Evolutionary conservation across 768 basidiomycete genomes (phyloP).

Genomic region (Collybia sp.): DNA sequence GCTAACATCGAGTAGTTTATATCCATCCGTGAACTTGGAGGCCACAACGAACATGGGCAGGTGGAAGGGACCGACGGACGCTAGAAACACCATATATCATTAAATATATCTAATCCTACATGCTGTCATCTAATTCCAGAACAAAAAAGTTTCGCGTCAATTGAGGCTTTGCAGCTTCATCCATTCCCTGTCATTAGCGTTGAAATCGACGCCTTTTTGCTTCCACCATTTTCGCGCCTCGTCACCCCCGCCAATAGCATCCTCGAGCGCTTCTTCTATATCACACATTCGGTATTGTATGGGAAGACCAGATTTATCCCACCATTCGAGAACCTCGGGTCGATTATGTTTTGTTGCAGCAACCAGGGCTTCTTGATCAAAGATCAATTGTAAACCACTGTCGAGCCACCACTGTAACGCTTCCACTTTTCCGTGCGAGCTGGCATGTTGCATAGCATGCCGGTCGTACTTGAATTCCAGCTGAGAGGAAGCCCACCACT

Average conservation of each 20-base stretch:
- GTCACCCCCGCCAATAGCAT: slow-evolving; percentile 78
- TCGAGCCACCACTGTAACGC: slow-evolving; percentile 83
- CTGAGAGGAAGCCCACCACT: slow-evolving; percentile 82
- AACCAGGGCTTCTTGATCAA: slow-evolving; percentile 75
- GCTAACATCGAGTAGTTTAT: too few relatives aligned
- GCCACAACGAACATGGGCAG: too few relatives aligned
- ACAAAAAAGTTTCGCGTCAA: slow-evolving; percentile 26
- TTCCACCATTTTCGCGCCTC: slow-evolving; percentile 79
- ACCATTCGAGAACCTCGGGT: slow-evolving; percentile 84
- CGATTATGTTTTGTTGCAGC: slow-evolving; percentile 81
- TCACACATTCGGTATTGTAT: slow-evolving; percentile 90
- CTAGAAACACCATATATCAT: too few relatives aligned
- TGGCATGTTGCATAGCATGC: slow-evolving; percentile 72
- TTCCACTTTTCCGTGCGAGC: slow-evolving; percentile 74
- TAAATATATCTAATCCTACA: not conserved
- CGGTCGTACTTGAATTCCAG: slow-evolving; percentile 78
- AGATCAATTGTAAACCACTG: slow-evolving; percentile 71
- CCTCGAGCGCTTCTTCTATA: slow-evolving; percentile 87
- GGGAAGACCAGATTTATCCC: slow-evolving; percentile 73
- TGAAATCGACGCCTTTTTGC: slow-evolving; percentile 76
- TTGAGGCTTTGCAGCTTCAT: slow-evolving; percentile 79
- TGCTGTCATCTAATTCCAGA: too few relatives aligned
- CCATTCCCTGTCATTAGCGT: slow-evolving; percentile 84
- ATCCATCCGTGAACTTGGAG: too few relatives aligned
- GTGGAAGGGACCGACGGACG: too few relatives aligned